Evolutionary conservation across 2,329 filamentous ascomycete species (phyloP), one percentile per base, ranked within the genome.

Genomic region (Rasamsonia emersonii): DNA sequence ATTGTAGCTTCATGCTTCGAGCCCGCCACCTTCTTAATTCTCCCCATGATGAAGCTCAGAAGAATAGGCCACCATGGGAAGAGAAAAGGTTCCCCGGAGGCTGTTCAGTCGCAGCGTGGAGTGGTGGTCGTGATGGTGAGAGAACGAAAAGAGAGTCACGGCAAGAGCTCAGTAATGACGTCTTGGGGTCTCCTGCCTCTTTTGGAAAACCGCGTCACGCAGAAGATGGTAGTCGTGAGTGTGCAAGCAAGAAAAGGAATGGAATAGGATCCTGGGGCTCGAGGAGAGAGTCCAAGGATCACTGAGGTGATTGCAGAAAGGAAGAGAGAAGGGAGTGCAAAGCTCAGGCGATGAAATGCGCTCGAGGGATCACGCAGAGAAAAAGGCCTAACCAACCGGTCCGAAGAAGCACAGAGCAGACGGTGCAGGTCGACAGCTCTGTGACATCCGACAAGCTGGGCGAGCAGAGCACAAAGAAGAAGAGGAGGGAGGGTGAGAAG

Each of bases 1-100:
- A 68, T 56, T 43, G 65, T 68, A 50, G 62, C 62, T 52, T 67
- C 65, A 52, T 69, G 65, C 47, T 68, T 69, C 39, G 63, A 59
- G 48, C 63, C 61, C 36, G 65, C 62, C 56, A 59, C 61, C 61
- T 67, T 69, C 58, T 67, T 67, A 52, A 69, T 67, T 65, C 62
- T 67, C 62, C 65, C 65, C 63, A 67, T 67, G 44, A 47, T 61
- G 47, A 43, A 44, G 43, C 43, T 49, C 37, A 31, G 38, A 43
- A 35, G 44, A 41, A 44, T 51, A 51, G 56, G 43, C 50, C 55
- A 59, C 52, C 59, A 63, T 63, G 50, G 58, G 58, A 59, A 49
- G 42, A 39, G 41, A 39, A 15, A 40, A 33, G 37, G 30, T 38
- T 39, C 44, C 42, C 46, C 46, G 43, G 41, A 47, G 46, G 41